Conservation (phyloP, 2,329 filamentous ascomycete genomes). For the Arthrobotrys sinensis region DNA sequence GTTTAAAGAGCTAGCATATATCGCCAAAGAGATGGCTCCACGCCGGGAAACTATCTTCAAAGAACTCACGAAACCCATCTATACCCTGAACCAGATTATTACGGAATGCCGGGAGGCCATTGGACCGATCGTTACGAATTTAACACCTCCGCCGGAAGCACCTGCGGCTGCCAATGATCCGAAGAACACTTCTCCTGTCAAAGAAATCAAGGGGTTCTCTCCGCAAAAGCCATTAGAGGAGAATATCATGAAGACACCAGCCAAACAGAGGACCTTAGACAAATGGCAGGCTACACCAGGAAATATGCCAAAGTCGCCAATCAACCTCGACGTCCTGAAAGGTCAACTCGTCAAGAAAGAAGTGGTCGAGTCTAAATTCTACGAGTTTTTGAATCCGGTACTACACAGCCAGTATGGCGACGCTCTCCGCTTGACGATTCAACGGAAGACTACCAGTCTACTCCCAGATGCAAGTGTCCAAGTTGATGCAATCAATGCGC, state of each 20-base stretch:
- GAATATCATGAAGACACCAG: constrained; percentile 44
- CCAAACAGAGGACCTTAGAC: constrained; percentile 28
- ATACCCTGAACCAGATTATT: constrained; percentile 63
- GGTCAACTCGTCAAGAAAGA: constrained; percentile 53
- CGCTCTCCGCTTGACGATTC: constrained; percentile 63
- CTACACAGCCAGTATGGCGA: constrained; percentile 61
- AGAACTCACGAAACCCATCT: constrained; percentile 63
- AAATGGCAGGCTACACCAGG: constrained; percentile 56
- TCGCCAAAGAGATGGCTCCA: constrained; percentile 60
- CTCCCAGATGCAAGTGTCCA: constrained; percentile 63
- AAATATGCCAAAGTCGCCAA: constrained; percentile 53
- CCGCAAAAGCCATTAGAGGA: constrained; percentile 50
- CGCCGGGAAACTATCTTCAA: constrained; percentile 63
- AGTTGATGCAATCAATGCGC: constrained; percentile 61
- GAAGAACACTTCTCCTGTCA: constrained; percentile 36
- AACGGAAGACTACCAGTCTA: constrained; percentile 62
- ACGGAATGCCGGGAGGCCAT: constrained; percentile 62
- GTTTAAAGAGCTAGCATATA: constrained; percentile 62
- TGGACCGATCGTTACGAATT: constrained; percentile 27
- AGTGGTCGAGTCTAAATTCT: constrained; percentile 51
- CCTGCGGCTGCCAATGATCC: constrained; percentile 4
- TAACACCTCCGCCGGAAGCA: constrained; percentile 30
- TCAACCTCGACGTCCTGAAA: constrained; percentile 46
- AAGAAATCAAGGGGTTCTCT: constrained; percentile 56
- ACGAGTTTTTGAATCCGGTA: constrained; percentile 48